phyloP scores from a whole-genome alignment of 2,329 filamentous ascomycete genomes.

The Aspergillus sojae region DNA sequence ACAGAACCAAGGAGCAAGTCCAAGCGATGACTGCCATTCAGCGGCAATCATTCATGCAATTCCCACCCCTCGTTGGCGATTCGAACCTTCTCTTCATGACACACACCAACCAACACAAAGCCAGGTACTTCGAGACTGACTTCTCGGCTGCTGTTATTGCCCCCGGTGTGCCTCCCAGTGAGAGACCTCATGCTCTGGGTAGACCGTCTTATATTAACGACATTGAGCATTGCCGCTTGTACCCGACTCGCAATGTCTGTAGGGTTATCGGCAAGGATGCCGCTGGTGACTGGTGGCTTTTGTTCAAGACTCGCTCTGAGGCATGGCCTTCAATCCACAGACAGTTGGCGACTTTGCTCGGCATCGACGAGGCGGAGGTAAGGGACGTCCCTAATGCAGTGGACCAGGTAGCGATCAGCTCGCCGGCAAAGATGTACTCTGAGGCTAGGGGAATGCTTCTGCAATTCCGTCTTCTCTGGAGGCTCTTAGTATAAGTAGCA shows the following conservation, averaged over 20 bases:
- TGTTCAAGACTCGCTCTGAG: neutral
- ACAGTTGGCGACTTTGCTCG: neutral
- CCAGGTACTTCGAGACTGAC: constrained; percentile 40
- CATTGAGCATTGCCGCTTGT: neutral
- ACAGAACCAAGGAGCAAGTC: constrained; percentile 16
- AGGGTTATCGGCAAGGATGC: constrained; percentile 36
- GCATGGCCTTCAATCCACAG: constrained; percentile 16
- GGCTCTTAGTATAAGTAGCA: neutral
- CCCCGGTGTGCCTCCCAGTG: neutral
- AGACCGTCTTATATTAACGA: constrained; percentile 14
- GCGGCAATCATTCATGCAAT: neutral
- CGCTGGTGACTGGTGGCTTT: constrained; percentile 35
- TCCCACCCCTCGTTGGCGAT: constrained; percentile 36
- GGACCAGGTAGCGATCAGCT: no score
- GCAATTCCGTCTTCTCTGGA: neutral
- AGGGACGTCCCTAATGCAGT: neutral
- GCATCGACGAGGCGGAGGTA: neutral
- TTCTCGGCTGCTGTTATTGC: constrained; percentile 34
- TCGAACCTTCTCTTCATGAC: constrained; percentile 36
- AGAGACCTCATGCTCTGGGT: constrained; percentile 9
- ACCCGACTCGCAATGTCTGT: constrained; percentile 22
- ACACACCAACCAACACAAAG: constrained; percentile 46
- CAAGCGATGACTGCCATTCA: constrained; percentile 8
- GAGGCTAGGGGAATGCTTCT: neutral
- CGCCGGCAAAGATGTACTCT: neutral